Evolutionary conservation across 768 basidiomycete genomes (phyloP).

Genomic region (Psilocybe cyanescens): DNA sequence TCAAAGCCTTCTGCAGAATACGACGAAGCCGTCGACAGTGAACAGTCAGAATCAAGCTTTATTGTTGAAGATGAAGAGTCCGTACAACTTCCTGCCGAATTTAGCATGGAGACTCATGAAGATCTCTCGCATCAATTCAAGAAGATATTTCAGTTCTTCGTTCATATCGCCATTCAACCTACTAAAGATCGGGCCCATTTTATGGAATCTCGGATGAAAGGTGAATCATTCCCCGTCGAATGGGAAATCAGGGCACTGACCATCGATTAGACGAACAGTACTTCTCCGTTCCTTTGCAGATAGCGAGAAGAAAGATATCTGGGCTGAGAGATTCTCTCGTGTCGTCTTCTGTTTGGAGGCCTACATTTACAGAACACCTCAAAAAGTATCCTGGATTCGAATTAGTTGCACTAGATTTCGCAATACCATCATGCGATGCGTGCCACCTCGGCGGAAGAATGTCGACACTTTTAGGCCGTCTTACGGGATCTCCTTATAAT

Average conservation of each 20-base stretch:
- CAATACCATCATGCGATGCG: constrained; percentile 76
- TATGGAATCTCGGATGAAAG: constrained; percentile 55
- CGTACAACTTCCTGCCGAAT: constrained; percentile 67
- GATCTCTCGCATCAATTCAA: constrained; percentile 84
- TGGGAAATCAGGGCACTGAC: not conserved
- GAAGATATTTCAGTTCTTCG: constrained; percentile 85
- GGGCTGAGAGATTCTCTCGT: constrained; percentile 78
- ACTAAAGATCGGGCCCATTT: constrained; percentile 53
- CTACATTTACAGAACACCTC: constrained; percentile 66
- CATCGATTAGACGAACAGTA: constrained; percentile 60
- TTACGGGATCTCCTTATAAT: constrained; percentile 76
- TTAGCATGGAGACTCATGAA: constrained; percentile 81
- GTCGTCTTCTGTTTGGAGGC: constrained; percentile 83
- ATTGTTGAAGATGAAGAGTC: constrained; percentile 74
- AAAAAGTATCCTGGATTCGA: constrained; percentile 70
- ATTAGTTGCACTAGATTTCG: constrained; percentile 53
- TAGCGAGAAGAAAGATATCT: constrained; percentile 68
- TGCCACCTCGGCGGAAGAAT: constrained; percentile 76
- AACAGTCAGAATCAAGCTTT: constrained; percentile 26
- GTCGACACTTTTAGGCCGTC: constrained; percentile 63
- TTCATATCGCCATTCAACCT: constrained; percentile 74
- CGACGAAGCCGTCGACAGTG: constrained; percentile 35
- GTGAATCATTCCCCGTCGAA: constrained; percentile 34
- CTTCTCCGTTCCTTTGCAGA: constrained; percentile 70
- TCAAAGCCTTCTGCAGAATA: constrained; percentile 49